These are phyloP conservation scores for Halteria grandinella DNA, from an alignment of 73 alveolate genomes.

Conservation along the genomic window DNA sequence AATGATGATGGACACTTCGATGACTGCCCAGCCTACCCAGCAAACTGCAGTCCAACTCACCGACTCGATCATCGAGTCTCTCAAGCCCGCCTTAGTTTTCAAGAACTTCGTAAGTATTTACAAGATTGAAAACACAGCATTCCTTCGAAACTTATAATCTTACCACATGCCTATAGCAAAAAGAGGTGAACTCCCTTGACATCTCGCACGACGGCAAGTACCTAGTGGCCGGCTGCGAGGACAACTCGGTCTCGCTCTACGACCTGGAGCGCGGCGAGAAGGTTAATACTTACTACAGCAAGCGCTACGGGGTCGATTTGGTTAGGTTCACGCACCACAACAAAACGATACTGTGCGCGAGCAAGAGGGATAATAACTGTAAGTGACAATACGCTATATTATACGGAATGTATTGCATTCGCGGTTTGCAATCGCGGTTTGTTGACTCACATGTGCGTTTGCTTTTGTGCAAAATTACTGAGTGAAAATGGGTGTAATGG, in stretches of 20 bases:
- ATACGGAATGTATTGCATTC: too few relatives aligned
- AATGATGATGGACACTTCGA: too few relatives aligned
- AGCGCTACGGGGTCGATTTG: conserved; percentile 67
- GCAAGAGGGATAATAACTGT: conserved; percentile 52
- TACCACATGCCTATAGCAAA: background rate
- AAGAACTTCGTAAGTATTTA: conserved; percentile 27
- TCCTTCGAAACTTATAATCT: background rate
- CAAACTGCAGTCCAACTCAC: conserved; percentile 29
- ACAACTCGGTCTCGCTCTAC: conserved; percentile 51
- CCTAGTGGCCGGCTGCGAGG: conserved; percentile 67
- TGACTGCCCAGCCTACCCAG: too few relatives aligned
- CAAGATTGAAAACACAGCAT: background rate
- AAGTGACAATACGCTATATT: background rate
- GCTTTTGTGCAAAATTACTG: too few relatives aligned
- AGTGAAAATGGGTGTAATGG: too few relatives aligned
- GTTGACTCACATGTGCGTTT: too few relatives aligned
- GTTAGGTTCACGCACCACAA: conserved; percentile 69
- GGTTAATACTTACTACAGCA: conserved; percentile 57
- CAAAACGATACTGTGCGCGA: conserved; percentile 60
- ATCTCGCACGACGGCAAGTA: conserved; percentile 61
- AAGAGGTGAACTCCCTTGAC: conserved; percentile 71
- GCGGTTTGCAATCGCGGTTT: too few relatives aligned
- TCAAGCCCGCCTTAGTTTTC: conserved; percentile 53
- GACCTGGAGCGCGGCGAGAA: conserved; percentile 50
- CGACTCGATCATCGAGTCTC: conserved; percentile 30